phyloP scores from a whole-genome alignment of 2,329 filamentous ascomycete genomes.

The Epichloe brachyelytri region DNA sequence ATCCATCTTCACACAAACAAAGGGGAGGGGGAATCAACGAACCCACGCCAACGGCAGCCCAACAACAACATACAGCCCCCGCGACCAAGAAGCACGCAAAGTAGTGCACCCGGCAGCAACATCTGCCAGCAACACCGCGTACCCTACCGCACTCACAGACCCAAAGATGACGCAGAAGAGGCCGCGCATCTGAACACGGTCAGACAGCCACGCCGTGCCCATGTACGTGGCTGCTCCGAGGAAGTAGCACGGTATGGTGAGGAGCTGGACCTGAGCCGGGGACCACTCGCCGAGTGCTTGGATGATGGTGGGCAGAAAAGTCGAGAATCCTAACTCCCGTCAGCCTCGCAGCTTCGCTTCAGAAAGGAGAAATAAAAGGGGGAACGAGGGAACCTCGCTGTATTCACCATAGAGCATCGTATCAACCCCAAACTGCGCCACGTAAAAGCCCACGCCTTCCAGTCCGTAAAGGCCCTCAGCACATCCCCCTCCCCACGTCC shows the following conservation, averaged over 20 bases:
- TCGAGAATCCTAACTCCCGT: constrained; percentile 46
- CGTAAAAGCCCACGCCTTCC: constrained; percentile 63
- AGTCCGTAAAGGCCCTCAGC: constrained; percentile 54
- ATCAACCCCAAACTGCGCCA: constrained; percentile 59
- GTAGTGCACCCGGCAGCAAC: constrained; percentile 52
- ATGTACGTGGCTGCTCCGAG: constrained; percentile 60
- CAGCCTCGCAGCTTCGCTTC: background rate
- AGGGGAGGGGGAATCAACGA: constrained; percentile 5
- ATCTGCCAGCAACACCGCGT: constrained; percentile 52
- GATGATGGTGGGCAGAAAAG: constrained; percentile 71
- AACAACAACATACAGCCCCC: constrained; percentile 51
- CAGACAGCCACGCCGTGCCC: constrained; percentile 50
- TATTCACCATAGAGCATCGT: constrained; percentile 55
- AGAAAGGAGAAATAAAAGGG: background rate
- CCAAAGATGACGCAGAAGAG: constrained; percentile 52
- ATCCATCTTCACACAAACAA: background rate
- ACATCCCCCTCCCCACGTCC: constrained; percentile 47
- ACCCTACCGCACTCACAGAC: constrained; percentile 51
- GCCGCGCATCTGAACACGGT: constrained; percentile 52
- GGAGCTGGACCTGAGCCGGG: constrained; percentile 53
- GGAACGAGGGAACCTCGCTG: too few relatives aligned
- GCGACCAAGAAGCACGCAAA: constrained; percentile 68
- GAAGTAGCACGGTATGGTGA: constrained; percentile 69
- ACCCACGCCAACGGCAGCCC: constrained; percentile 44
- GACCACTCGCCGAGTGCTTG: constrained; percentile 51